Conservation (phyloP, 129 eudicot species). For the Flaveria sonorensis region DNA sequence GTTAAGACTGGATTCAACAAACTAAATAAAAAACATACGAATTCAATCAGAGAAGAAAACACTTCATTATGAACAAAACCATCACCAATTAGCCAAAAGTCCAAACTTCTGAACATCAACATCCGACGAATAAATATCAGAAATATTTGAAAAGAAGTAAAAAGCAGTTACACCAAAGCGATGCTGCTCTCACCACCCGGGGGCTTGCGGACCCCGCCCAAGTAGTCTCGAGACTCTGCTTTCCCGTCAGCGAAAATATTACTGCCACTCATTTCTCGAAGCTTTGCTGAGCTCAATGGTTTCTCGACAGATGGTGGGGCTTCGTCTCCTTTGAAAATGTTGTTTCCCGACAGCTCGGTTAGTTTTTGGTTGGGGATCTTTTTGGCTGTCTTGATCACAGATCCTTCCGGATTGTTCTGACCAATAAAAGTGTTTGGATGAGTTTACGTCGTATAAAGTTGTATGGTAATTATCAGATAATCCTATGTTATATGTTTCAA, state of each 20-base stretch:
- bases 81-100: conserved; percentile 29
- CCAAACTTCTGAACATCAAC: conserved; percentile 18
- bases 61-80: conserved; percentile 29
- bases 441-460: not conserved
- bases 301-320: conserved; percentile 72
- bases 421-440: not conserved
- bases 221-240: conserved; percentile 81
- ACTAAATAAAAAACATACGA: not conserved
- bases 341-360: conserved; percentile 76
- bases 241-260: conserved; percentile 91
- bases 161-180: conserved; percentile 63
- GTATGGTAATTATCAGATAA: too few species aligned
- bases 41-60: conserved; percentile 13
- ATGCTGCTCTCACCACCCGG: conserved; percentile 99
- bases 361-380: conserved; percentile 87
- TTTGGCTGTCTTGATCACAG: conserved; percentile 79
- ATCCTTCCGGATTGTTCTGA: conserved; percentile 40
- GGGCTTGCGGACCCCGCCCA: conserved; percentile 96
- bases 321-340: conserved; percentile 85
- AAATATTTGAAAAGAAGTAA: not conserved
- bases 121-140: conserved; percentile 27
- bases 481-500: too few species aligned
- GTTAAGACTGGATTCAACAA: not conserved
- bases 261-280: conserved; percentile 90
- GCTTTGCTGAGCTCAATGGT: conserved; percentile 80